Base-by-base conservation (phyloP, 768 basidiomycete genomes). In the Tubosaeta sp. region DNA sequence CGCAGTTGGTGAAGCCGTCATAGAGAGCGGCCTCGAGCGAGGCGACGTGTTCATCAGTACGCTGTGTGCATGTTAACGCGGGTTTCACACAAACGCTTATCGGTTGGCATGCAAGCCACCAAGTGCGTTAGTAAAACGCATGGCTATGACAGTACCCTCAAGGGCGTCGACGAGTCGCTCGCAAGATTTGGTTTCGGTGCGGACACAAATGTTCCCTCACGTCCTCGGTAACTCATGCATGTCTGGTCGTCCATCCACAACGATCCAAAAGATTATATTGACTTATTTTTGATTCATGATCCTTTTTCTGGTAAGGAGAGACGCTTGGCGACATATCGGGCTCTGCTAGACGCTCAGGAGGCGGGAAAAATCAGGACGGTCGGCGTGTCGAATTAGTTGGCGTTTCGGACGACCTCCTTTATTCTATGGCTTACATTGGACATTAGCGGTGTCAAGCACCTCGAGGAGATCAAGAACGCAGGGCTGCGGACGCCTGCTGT, bases 331-430 rank as follows among this genome's bases (percentile, higher is more conserved):
- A 84, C 87, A 0, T 92, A 86, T 72, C 81, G 75, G 45, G 88
- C 86, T 7, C 73, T 93, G 11, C 65, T 83, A 6, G 82, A 85
- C 33, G 78, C 79, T n/a, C 78, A 79, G 56, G 62, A 71, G 27
- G 77, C 70, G 4, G 88, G 90, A 4, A 88, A 87, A 59, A 77
- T 91, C 46, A 76, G 79, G 55, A 75, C 76, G 5, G 79, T 89
- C n/a, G 90, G 90, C 3, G 90, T 92, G 7, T 91, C 88, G 1
- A 93, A 93, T 69, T 93, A 83, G 88, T 89, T 59, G 43, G 85
- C 45, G 39, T 38, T 27, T 26, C 26, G 7, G 11, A 5, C 11
- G 19, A 13, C 3, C 2, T n/a, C 27, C 38, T 34, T 14, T 5
- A 9, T 46, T 22, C 10, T 26, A 41, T 25, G 48, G 43, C 54